Percentiles rank a stretch among this genome's conserved stretches.
phyloP scores from a whole-genome alignment of 75 land plant genomes.

The Pinus taeda region DNA sequence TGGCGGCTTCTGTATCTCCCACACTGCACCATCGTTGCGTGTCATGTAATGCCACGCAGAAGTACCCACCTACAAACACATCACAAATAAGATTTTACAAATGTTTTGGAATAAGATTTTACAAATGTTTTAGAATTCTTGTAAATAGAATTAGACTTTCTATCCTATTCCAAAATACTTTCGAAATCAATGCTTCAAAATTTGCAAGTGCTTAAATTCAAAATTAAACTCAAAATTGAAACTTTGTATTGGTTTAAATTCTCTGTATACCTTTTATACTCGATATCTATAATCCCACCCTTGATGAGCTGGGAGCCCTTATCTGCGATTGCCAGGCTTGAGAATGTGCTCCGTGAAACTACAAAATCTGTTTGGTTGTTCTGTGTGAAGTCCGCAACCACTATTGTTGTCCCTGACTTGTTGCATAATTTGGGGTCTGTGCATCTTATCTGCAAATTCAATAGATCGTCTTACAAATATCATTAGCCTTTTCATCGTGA shows the following conservation, averaged over 20 bases:
- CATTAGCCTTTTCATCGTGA: too few relatives aligned
- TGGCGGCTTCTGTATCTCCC: slow-evolving; percentile 42
- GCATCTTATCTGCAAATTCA: slow-evolving; percentile 11
- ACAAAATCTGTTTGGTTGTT: slow-evolving; percentile 40
- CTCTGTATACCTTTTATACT: slow-evolving; percentile 41
- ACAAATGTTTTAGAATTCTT: too few relatives aligned
- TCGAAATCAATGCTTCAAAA: too few relatives aligned
- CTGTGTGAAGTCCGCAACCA: neutral
- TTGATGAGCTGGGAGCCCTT: slow-evolving; percentile 16
- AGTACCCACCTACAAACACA: slow-evolving; percentile 6
- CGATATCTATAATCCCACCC: slow-evolving; percentile 42
- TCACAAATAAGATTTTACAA: too few relatives aligned
- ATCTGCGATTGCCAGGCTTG: slow-evolving; percentile 28
- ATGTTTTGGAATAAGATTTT: too few relatives aligned
- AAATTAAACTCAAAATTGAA: too few relatives aligned
- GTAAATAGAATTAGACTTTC: too few relatives aligned
- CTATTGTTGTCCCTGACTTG: neutral
- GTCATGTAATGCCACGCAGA: slow-evolving; percentile 35
- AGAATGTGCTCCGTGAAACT: slow-evolving; percentile 39
- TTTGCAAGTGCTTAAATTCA: too few relatives aligned
- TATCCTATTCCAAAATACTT: too few relatives aligned
- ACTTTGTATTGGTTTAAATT: neutral
- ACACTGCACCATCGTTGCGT: slow-evolving; percentile 29
- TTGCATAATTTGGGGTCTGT: neutral
- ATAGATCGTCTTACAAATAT: neutral